Percentiles rank a stretch among this genome's conserved stretches.
phyloP scores from a whole-genome alignment of 305 asterid species.

The Fraxinus xanthoxyloides region DNA sequence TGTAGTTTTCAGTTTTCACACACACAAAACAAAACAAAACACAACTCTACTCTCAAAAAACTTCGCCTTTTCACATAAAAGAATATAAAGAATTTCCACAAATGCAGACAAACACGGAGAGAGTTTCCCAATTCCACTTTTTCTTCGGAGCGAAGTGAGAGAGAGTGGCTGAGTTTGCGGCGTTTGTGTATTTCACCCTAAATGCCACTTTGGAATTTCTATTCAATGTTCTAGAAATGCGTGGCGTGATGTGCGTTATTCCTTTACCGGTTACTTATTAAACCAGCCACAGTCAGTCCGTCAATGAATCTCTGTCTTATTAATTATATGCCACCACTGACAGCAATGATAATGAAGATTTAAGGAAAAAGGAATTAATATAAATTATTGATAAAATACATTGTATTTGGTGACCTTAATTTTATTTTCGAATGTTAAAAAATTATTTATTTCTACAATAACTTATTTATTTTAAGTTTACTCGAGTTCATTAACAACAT shows the following conservation, averaged over 20 bases:
- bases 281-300: slow-evolving; percentile 18
- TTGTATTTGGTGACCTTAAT: too few species aligned
- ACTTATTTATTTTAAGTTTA: too few species aligned
- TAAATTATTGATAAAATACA: too few species aligned
- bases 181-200: slow-evolving; percentile 7
- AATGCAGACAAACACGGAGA: slow-evolving; percentile 4
- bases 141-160: slow-evolving; percentile 1
- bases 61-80: slow-evolving; percentile 9
- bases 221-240: slow-evolving; percentile 13
- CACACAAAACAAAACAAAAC: background rate
- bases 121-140: slow-evolving; percentile 21
- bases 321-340: background rate
- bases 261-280: slow-evolving; percentile 29
- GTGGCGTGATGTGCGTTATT: slow-evolving; percentile 39
- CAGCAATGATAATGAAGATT: background rate
- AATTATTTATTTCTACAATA: background rate
- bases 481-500: too few species aligned
- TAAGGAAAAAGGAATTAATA: background rate
- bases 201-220: slow-evolving; percentile 16
- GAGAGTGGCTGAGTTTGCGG: background rate
- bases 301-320: background rate
- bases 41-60: slow-evolving; percentile 10
- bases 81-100: background rate
- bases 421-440: background rate
- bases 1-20: slow-evolving; percentile 7